These are phyloP conservation scores for Metarhizium guizhouense DNA, from an alignment of 2,329 filamentous ascomycete species.

Conservation along the genomic window DNA sequence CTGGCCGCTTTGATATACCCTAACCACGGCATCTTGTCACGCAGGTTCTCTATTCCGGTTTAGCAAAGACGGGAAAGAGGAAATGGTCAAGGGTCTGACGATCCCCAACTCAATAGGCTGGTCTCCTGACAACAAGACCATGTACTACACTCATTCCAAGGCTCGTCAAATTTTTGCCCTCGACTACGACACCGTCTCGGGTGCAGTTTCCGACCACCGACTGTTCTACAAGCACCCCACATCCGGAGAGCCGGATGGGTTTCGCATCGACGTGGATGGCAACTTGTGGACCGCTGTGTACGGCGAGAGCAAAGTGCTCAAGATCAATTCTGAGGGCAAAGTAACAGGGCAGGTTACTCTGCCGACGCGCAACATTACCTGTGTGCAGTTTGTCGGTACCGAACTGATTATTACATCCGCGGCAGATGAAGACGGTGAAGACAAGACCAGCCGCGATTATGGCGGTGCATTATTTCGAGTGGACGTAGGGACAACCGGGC, in stretches of 20 bases:
- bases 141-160: constrained; percentile 79
- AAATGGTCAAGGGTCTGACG: constrained; percentile 53
- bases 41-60: constrained; percentile 68
- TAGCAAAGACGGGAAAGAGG: constrained; percentile 48
- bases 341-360: constrained; percentile 66
- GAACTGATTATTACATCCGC: constrained; percentile 75
- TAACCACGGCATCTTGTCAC: neutral
- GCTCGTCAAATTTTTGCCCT: constrained; percentile 62
- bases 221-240: constrained; percentile 64
- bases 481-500: constrained; percentile 63
- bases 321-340: constrained; percentile 60
- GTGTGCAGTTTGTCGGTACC: constrained; percentile 68
- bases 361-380: constrained; percentile 73
- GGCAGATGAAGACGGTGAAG: constrained; percentile 50
- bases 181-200: constrained; percentile 60
- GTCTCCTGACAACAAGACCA: constrained; percentile 61
- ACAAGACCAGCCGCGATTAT: constrained; percentile 51
- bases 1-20: neutral
- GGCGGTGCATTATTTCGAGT: constrained; percentile 68
- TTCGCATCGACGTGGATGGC: constrained; percentile 75
- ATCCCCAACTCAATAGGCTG: constrained; percentile 84
- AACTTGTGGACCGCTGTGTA: constrained; percentile 86
- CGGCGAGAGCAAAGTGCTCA: constrained; percentile 65
- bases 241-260: constrained; percentile 69
- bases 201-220: constrained; percentile 57